Conservation (phyloP, 1,284 basidiomycete genomes). For the Tylopilus sp. region DNA sequence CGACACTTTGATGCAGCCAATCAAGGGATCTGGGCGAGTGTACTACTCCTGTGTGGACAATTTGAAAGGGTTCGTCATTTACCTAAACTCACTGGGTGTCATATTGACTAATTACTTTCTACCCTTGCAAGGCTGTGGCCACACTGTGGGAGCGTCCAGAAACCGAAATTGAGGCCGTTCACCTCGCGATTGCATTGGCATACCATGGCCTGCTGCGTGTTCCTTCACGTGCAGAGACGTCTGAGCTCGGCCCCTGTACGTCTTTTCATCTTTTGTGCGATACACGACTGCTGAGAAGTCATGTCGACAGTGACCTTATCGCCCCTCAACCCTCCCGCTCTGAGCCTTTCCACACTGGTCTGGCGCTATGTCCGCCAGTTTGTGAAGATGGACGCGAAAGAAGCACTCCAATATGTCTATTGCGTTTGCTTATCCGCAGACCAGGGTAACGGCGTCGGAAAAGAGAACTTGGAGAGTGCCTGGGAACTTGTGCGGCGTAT, state of each 20-base stretch:
- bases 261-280: constrained; percentile 13
- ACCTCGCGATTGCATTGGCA: constrained; percentile 86
- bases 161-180: constrained; percentile 91
- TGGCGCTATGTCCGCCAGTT: constrained; percentile 94
- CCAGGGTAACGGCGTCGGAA: constrained; percentile 65
- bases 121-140: constrained; percentile 55
- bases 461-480: constrained; percentile 79
- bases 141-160: constrained; percentile 87
- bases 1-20: constrained; percentile 81
- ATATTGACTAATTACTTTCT: not conserved
- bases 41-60: constrained; percentile 89
- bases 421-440: constrained; percentile 83
- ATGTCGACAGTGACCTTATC: constrained; percentile 56
- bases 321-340: constrained; percentile 57
- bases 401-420: constrained; percentile 95
- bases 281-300: not conserved
- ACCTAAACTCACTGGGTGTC: not conserved
- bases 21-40: constrained; percentile 82
- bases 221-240: constrained; percentile 72
- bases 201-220: constrained; percentile 93
- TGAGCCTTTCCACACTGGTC: constrained; percentile 84
- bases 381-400: constrained; percentile 86
- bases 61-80: constrained; percentile 76
- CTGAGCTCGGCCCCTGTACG: constrained; percentile 79
- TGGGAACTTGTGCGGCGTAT: constrained; percentile 88